A percentile compares a stretch with the other conserved stretches of the same genome.
Conservation (phyloP, 768 basidiomycete genomes). For the Trametes gibbosa region DNA sequence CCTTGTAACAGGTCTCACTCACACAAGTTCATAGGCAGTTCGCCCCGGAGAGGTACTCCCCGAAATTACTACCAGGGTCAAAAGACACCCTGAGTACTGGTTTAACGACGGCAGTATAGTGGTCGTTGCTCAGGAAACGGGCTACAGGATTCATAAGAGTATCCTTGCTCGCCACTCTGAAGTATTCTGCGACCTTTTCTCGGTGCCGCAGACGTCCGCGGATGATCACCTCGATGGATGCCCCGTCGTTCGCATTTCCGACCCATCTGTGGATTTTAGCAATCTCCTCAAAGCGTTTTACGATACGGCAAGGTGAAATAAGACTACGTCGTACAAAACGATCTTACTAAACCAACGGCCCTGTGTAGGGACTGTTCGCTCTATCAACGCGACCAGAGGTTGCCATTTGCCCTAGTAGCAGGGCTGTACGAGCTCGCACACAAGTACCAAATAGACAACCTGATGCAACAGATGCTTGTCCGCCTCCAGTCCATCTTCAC, state of each 20-base stretch:
- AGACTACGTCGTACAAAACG: neutral
- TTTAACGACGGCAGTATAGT: conserved; percentile 70
- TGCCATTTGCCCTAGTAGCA: conserved; percentile 4
- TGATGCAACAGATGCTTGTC: neutral
- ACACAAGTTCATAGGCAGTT: too few relatives aligned
- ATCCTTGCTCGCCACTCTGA: conserved; percentile 14
- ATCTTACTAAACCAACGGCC: neutral
- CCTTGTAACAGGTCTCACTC: too few relatives aligned
- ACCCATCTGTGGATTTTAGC: conserved; percentile 4
- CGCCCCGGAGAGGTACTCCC: neutral
- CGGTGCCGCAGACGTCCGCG: conserved; percentile 5
- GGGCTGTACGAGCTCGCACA: conserved; percentile 4
- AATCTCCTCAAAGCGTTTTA: conserved; percentile 5
- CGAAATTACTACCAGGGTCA: neutral
- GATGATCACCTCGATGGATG: conserved; percentile 7
- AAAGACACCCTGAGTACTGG: conserved; percentile 37
- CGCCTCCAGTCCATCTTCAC: neutral
- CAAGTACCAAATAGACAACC: conserved; percentile 2
- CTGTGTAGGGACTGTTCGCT: neutral
- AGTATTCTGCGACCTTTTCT: conserved; percentile 17
- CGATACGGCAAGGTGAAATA: neutral
- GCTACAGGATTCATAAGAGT: conserved; percentile 17
- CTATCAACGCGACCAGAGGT: neutral
- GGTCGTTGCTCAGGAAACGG: conserved; percentile 40
- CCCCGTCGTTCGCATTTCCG: conserved; percentile 8